These are phyloP conservation scores for Dictyostelium firmibasis DNA, from an alignment of 78 protist species.

Conservation along the genomic window DNA sequence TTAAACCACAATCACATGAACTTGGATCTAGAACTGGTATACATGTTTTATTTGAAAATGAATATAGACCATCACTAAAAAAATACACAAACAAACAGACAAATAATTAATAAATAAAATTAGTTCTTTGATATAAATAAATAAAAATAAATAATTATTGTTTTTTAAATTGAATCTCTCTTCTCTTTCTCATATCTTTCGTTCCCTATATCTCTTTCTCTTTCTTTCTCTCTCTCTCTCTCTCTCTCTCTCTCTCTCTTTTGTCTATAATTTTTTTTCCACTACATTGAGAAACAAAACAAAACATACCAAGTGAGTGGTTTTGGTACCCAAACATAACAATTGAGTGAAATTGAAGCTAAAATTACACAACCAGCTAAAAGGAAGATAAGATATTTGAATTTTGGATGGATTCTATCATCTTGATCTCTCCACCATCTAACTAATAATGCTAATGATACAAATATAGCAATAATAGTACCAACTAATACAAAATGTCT, in stretches of 20 bases:
- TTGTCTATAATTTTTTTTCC: not conserved
- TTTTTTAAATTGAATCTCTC: too few relatives aligned
- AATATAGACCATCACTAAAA: slow-evolving; percentile 14
- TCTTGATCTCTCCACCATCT: slow-evolving; percentile 76
- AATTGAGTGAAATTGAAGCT: slow-evolving; percentile 28
- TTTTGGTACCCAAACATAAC: slow-evolving; percentile 45
- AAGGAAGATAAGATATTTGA: slow-evolving; percentile 28
- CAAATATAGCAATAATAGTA: not conserved
- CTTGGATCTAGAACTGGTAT: not conserved
- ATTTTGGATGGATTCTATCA: slow-evolving; percentile 72
- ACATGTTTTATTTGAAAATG: not conserved
- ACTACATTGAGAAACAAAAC: not conserved
- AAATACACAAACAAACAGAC: not conserved
- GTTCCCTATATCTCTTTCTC: too few relatives aligned
- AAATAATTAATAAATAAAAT: not conserved
- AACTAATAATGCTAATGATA: slow-evolving; percentile 23
- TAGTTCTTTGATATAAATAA: too few relatives aligned
- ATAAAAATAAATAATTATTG: too few relatives aligned
- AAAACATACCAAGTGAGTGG: not conserved
- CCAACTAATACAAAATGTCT: slow-evolving; percentile 59
- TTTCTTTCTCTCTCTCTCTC: too few relatives aligned
- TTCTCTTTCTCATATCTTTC: too few relatives aligned
- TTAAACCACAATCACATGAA: not conserved
- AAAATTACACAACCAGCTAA: slow-evolving; percentile 7
- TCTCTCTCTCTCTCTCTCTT: too few relatives aligned